Conservation (phyloP, 495 filamentous ascomycete genomes). For the Bryoglossum gracile region DNA sequence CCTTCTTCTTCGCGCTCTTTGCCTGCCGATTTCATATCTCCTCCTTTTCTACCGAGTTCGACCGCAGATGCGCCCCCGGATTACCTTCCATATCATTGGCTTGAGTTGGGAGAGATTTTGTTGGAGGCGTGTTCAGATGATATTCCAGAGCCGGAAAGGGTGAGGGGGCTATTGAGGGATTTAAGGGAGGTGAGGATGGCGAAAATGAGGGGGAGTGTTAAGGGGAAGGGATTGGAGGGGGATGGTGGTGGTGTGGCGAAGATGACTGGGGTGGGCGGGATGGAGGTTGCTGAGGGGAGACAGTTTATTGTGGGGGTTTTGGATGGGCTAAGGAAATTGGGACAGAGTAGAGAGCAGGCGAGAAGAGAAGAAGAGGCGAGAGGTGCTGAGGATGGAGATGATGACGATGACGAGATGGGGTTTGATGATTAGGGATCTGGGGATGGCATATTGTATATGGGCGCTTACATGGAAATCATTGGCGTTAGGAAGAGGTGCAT, state of each 20-base stretch:
- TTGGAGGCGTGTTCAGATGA: slow-evolving; percentile 82
- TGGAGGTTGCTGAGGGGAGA: slow-evolving; percentile 85
- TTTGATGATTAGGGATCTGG: slow-evolving; percentile 1
- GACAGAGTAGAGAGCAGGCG: slow-evolving; percentile 47
- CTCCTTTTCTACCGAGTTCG: slow-evolving; percentile 56
- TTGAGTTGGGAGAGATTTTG: slow-evolving; percentile 79
- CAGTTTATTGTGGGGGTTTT: slow-evolving; percentile 80
- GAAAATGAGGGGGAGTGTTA: slow-evolving; percentile 74
- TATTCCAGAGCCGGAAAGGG: slow-evolving; percentile 64
- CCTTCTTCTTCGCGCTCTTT: slow-evolving; percentile 2
- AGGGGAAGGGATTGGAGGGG: slow-evolving; percentile 58
- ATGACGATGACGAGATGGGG: slow-evolving; percentile 40
- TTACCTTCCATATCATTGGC: slow-evolving; percentile 87
- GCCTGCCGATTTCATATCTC: slow-evolving; percentile 28
- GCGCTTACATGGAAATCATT: not conserved
- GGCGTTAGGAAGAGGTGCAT: not conserved
- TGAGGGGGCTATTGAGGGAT: slow-evolving; percentile 70
- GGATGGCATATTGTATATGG: not conserved
- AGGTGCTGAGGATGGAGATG: slow-evolving; percentile 34
- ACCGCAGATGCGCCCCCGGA: slow-evolving; percentile 53
- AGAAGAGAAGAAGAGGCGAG: slow-evolving; percentile 50
- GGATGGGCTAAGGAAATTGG: slow-evolving; percentile 71
- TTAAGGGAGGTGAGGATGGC: slow-evolving; percentile 81
- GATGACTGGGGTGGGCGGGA: slow-evolving; percentile 77
- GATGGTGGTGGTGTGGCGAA: slow-evolving; percentile 67